Base-by-base conservation (phyloP, 176 grass and related monocot species). In the Ensete glaucum region DNA sequence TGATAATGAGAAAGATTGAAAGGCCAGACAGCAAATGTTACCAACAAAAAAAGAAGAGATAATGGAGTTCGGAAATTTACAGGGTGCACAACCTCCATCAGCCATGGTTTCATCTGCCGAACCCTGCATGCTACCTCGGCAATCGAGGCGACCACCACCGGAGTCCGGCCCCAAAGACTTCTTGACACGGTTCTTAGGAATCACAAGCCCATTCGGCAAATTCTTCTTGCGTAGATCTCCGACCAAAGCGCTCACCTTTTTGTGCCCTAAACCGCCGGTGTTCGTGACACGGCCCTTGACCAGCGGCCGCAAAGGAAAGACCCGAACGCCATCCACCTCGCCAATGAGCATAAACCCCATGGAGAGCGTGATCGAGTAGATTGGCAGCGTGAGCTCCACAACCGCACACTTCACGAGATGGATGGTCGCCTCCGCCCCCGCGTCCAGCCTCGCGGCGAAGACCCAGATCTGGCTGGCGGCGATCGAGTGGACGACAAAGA, bases 391-490 rank as follows among this genome's bases (percentile, higher is more conserved):
- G 34, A 99, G 82, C 82, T 99, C 82, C 25, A 94, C 22, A 22
- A 94, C 90, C 0, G 88, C 91, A 9, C 88, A 94, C 85, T 99
- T 99, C 68, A 89, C 85, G 58, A 99, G 81, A 74, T 91, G 84
- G 27, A 94, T 82, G 11, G 80, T 86, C 16, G 68, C 54, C 56
- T 73, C 74, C 55, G 63, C 79, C 34, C 83, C 87, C 16, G 50
- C 80, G 49, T 75, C 63, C 14, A 85, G 71, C 70, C 53, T 87
- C 16, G 83, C 81, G 1, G 81, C 81, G 53, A 85, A 17, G 50
- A 99, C 73, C 95, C 95, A 99, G 90, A 99, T 99, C 86, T 99
- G 91, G 0, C 62, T 62, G n/a, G 81, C 82, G 64, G 82, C 78
- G n/a, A 88, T 66, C 17, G 90, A 91, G 64, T 91, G 88, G 51